These are phyloP conservation scores for Papiliotrema laurentii DNA, from an alignment of 1,284 basidiomycete species.

Conservation along the genomic window DNA sequence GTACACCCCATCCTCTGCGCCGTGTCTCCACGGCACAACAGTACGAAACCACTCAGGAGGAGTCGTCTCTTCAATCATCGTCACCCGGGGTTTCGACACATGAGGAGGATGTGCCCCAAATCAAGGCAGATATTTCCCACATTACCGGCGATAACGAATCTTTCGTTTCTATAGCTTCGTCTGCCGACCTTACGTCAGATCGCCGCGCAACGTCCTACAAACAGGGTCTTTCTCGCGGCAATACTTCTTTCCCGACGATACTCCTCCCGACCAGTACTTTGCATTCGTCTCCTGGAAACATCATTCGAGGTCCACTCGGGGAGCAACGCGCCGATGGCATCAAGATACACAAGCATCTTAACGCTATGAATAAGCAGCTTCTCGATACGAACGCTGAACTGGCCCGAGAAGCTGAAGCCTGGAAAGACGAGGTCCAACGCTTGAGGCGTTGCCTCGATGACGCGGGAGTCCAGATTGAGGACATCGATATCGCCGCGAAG, in stretches of 20 bases:
- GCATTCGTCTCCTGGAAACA: constrained; percentile 18
- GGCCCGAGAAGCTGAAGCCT: constrained; percentile 38
- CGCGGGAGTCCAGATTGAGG: constrained; percentile 31
- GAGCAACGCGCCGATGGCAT: constrained; percentile 39
- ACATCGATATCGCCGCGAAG: constrained; percentile 16
- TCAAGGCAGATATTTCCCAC: constrained; percentile 3
- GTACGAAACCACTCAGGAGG: constrained; percentile 1
- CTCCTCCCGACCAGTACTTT: constrained; percentile 23
- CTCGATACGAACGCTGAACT: constrained; percentile 39
- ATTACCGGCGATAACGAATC: constrained; percentile 32
- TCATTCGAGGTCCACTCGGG: constrained; percentile 15
- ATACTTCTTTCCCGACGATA: constrained; percentile 41
- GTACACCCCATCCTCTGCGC: constrained; percentile 38
- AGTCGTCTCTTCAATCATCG: not conserved
- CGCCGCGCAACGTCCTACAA: constrained; percentile 26
- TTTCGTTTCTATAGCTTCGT: constrained; percentile 44
- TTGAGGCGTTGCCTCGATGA: constrained; percentile 25
- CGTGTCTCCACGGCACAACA: constrained; percentile 28
- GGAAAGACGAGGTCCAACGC: constrained; percentile 33
- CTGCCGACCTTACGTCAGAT: constrained; percentile 44
- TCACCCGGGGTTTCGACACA: not conserved
- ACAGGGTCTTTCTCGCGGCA: constrained; percentile 25
- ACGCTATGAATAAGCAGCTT: constrained; percentile 45
- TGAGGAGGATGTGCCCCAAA: too few species aligned
- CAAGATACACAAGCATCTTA: constrained; percentile 47